phyloP scores from a whole-genome alignment of 805 yeast genomes.

The Candida quercuum region DNA sequence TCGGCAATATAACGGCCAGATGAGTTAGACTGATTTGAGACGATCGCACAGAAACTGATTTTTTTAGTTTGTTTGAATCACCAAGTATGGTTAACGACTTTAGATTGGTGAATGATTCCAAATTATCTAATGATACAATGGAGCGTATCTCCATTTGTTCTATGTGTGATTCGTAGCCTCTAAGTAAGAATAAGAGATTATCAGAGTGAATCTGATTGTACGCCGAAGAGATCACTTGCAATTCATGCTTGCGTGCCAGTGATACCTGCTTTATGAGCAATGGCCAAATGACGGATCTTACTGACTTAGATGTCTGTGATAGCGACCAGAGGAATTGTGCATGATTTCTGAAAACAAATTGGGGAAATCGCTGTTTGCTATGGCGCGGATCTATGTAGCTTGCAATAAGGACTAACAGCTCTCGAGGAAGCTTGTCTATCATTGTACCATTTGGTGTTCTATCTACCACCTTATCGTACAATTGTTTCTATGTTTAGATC shows the following conservation, averaged over 20 bases:
- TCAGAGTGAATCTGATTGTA: background rate
- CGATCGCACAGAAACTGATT: no score
- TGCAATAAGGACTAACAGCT: conserved; percentile 6
- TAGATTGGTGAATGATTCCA: conserved; percentile 1
- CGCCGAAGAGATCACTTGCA: background rate
- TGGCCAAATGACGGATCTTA: conserved; percentile 7
- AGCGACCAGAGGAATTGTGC: conserved; percentile 4
- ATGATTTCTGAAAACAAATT: conserved; percentile 8
- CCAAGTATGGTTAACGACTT: conserved; percentile 15
- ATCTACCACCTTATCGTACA: background rate
- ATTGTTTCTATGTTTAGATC: no score
- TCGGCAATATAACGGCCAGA: conserved; percentile 8
- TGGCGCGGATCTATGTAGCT: conserved; percentile 1
- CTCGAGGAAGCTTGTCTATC: conserved; percentile 11
- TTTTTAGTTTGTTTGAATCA: background rate
- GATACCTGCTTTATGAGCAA: conserved; percentile 8
- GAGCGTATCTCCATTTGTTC: conserved; percentile 5
- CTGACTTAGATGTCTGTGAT: conserved; percentile 8
- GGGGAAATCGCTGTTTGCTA: conserved; percentile 4
- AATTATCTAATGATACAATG: background rate
- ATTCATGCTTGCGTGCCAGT: conserved; percentile 9
- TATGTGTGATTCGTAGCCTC: conserved; percentile 3
- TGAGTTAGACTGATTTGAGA: conserved; percentile 4
- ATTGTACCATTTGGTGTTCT: background rate
- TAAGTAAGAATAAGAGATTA: background rate